Conservation (phyloP, 148 eudicot genomes). For the Cornus florida region DNA sequence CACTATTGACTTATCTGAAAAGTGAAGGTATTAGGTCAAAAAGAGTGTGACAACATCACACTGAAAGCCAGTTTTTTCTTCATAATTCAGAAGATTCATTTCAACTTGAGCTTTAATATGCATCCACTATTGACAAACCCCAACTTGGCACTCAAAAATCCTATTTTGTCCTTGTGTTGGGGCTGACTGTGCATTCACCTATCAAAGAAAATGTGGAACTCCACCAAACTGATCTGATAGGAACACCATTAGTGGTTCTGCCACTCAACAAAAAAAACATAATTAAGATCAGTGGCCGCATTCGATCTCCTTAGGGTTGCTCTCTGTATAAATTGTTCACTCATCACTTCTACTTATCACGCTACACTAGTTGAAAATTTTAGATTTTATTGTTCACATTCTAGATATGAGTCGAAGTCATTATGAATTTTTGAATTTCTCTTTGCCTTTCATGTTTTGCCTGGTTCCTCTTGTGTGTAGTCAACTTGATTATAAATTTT, state of each 20-base stretch:
- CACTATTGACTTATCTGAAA: constrained; percentile 10
- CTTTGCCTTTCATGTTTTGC: constrained; percentile 33
- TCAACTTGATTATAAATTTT: constrained; percentile 58
- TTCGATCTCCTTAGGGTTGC: neutral
- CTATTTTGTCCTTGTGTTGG: neutral
- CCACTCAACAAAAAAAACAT: constrained; percentile 19
- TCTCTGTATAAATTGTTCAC: constrained; percentile 14
- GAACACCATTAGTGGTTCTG: constrained; percentile 28
- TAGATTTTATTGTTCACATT: constrained; percentile 6
- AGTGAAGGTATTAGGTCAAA: neutral
- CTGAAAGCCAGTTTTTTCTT: neutral
- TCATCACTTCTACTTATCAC: neutral
- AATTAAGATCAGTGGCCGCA: neutral
- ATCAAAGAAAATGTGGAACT: constrained; percentile 9
- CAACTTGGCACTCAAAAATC: constrained; percentile 2
- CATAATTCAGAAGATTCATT: neutral
- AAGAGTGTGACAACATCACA: constrained; percentile 2
- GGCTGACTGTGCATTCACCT: constrained; percentile 14
- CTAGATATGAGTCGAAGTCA: constrained; percentile 9
- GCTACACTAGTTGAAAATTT: neutral
- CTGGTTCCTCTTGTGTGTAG: constrained; percentile 29
- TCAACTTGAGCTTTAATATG: neutral
- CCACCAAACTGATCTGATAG: constrained; percentile 21
- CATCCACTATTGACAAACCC: constrained; percentile 6
- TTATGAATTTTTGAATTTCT: constrained; percentile 5